A percentile compares a stretch with the other conserved stretches of the same genome.
Evolutionary conservation across 2,329 filamentous ascomycete species (phyloP).

Genomic region (Metarhizium humberi): DNA sequence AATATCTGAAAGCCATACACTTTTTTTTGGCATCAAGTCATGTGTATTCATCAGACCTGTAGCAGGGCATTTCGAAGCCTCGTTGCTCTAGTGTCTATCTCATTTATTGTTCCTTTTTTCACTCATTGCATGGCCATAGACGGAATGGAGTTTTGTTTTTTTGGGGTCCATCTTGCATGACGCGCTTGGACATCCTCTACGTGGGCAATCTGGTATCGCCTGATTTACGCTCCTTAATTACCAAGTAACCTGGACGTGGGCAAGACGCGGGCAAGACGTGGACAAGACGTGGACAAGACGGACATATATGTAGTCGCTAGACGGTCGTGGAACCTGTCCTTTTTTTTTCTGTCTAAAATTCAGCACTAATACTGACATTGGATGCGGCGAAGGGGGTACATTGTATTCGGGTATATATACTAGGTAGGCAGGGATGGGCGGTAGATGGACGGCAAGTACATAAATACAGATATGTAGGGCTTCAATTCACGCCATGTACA

Average conservation of each 20-base stretch:
- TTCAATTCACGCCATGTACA: no score
- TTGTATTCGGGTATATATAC: no score
- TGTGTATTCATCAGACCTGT: background rate
- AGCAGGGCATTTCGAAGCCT: background rate
- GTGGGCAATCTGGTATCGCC: background rate
- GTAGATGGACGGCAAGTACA: no score
- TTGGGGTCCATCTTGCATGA: background rate
- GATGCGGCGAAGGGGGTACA: no score
- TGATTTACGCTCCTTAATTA: background rate
- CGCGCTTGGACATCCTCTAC: background rate
- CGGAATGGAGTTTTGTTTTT: constrained; percentile 2
- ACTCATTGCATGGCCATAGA: background rate
- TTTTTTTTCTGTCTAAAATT: no score
- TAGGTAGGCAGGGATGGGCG: no score
- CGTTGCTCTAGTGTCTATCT: background rate
- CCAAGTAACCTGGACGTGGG: background rate
- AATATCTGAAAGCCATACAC: no score
- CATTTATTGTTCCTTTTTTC: background rate
- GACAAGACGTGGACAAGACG: no score
- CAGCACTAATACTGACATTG: no score
- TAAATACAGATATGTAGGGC: no score
- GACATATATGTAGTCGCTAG: background rate
- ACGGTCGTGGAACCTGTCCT: background rate
- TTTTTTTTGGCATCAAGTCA: no score
- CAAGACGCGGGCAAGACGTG: no score